Base-by-base conservation (phyloP, 1,139 yeast species). In the Debaryomyces fabryi region DNA sequence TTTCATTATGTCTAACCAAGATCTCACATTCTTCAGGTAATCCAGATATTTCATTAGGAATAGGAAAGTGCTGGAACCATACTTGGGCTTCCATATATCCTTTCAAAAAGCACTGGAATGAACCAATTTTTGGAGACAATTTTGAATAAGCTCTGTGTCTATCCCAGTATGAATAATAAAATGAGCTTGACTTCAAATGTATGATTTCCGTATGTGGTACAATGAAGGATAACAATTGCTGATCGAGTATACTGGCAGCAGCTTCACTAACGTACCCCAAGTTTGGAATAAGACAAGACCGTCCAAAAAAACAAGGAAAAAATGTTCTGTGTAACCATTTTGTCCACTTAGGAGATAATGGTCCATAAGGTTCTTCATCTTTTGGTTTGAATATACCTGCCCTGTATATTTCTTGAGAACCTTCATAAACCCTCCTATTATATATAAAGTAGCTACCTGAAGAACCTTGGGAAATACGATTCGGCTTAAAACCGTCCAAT, bases 281-380 rank as follows among this genome's bases (percentile, higher is more conserved):
- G 60, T 86, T 86, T 0, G 90, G 90, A 24, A 86, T 85, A 49
- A 86, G 67, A 58, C 91, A 85, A 34, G 87, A 79, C 48, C 93
- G 64, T 2, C 93, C 92, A 65, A 86, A 86, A 59, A 84, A 86
- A 58, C 91, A 86, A 0, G 92, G 92, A 51, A 86, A 86, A 53
- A 86, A 76, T 27, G 86, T 86, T 52, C 92, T 66, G 60, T 86
- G 92, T 7, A 85, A 63, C 92, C 92, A 86, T 65, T 86, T 86
- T 1, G 88, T 81, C 91, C 92, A 85, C 62, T 86, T 86, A 0
- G 92, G 92, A 5, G 88, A 83, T 46, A 86, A 60, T 0, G 91
- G 89, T 0, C 92, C 93, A 59, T 86, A 86, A 0, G 92, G 93
- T 56, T 86, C 92, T 63, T 86, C 93, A 63, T 86, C 90, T 59